Conservation (phyloP, 768 basidiomycete species). For the Terana coerulea region DNA sequence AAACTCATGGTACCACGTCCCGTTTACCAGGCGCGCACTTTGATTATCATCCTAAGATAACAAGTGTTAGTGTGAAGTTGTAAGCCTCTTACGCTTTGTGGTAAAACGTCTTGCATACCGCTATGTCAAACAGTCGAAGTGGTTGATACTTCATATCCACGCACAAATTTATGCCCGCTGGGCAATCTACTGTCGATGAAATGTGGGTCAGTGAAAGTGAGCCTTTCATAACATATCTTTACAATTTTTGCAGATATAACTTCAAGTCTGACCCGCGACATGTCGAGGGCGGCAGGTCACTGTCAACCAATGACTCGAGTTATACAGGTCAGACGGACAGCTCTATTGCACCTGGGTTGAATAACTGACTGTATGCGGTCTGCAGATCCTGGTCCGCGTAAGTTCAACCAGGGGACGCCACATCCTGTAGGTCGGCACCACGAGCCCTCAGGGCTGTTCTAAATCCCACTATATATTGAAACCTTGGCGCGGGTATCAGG, state of each 20-base stretch:
- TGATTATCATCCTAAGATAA: slow-evolving; percentile 43
- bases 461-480: too few relatives aligned
- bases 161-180: slow-evolving; percentile 34
- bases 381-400: slow-evolving; percentile 43
- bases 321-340: slow-evolving; percentile 30
- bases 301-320: slow-evolving; percentile 42
- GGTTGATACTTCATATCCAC: slow-evolving; percentile 38
- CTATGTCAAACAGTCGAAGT: slow-evolving; percentile 36
- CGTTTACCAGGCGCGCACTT: slow-evolving; percentile 35
- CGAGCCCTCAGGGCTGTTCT: too few relatives aligned
- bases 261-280: slow-evolving; percentile 44
- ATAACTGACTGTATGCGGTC: slow-evolving; percentile 11
- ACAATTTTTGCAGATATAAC: slow-evolving; percentile 33
- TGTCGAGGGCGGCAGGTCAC: slow-evolving; percentile 39
- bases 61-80: slow-evolving; percentile 34
- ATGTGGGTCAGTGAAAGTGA: slow-evolving; percentile 26
- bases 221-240: not conserved
- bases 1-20: not conserved
- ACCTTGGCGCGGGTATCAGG: slow-evolving; percentile 86
- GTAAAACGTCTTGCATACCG: not conserved
- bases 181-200: slow-evolving; percentile 33
- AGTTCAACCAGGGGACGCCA: slow-evolving; percentile 64
- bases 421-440: slow-evolving; percentile 69
- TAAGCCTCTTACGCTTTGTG: not conserved
- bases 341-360: slow-evolving; percentile 19